Evolutionary conservation across 148 eudicot species (phyloP).

Genomic region (Amaranthus cruentus): DNA sequence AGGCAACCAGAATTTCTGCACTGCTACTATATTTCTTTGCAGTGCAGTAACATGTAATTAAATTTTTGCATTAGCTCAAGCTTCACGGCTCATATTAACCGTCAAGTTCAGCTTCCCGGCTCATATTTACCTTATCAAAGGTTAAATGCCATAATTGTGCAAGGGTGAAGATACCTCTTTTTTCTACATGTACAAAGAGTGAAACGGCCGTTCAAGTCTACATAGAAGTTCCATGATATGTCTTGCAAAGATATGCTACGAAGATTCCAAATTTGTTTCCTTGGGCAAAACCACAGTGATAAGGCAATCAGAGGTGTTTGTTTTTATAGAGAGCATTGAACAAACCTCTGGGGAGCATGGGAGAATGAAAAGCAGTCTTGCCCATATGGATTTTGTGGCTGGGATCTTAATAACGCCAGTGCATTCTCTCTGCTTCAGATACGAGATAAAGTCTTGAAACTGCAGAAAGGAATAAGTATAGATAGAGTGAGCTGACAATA

Average conservation of each 20-base stretch:
- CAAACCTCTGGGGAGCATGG: conserved; percentile 67
- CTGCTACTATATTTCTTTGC: no score
- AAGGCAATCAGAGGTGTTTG: conserved; percentile 61
- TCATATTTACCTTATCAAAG: no score
- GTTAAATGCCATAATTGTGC: no score
- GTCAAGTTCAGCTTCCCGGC: no score
- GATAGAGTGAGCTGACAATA: conserved; percentile 8
- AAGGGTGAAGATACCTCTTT: neutral
- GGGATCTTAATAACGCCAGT: conserved; percentile 94
- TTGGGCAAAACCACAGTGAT: conserved; percentile 80
- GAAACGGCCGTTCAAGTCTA: neutral
- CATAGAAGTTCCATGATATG: neutral
- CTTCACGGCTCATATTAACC: no score
- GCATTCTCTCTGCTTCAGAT: conserved; percentile 94
- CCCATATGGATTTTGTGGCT: conserved; percentile 61
- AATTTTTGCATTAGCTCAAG: no score
- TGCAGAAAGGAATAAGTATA: conserved; percentile 23
- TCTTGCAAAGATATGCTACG: conserved; percentile 21
- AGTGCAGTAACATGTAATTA: no score
- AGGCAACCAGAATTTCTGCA: no score
- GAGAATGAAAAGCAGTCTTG: conserved; percentile 80
- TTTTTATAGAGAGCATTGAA: conserved; percentile 60
- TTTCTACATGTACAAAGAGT: neutral
- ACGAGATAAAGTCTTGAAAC: conserved; percentile 89
- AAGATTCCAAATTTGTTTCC: conserved; percentile 59